Conservation (phyloP, 208 protist species). For the Angomonas deanei region DNA sequence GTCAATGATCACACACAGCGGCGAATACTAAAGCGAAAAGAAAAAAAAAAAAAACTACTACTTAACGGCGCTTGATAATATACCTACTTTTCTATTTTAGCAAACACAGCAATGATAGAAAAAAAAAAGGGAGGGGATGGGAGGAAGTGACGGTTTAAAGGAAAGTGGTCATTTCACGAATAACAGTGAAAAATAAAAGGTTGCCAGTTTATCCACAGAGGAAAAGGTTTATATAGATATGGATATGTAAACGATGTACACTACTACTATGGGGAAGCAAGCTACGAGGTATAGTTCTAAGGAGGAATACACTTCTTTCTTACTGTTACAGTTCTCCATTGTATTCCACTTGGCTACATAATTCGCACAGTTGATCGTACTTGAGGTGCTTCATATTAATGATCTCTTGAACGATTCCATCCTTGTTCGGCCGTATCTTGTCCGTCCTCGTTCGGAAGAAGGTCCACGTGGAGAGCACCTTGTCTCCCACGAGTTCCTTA, state of each 20-base stretch:
- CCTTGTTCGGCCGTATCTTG: slow-evolving; percentile 73
- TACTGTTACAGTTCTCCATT: neutral
- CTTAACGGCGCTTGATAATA: too few species aligned
- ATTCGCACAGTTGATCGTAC: slow-evolving; percentile 50
- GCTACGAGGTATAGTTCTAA: too few species aligned
- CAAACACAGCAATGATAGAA: neutral
- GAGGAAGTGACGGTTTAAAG: neutral
- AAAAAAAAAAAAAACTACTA: slow-evolving; percentile 2
- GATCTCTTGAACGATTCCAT: slow-evolving; percentile 60
- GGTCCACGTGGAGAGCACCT: slow-evolving; percentile 38
- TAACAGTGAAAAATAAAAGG: neutral
- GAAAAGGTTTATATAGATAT: slow-evolving; percentile 11
- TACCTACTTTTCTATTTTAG: neutral
- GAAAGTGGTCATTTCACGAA: neutral
- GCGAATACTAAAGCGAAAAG: neutral
- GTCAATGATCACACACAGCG: neutral
- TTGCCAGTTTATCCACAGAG: neutral
- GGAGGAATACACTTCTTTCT: neutral
- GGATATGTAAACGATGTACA: slow-evolving; percentile 8
- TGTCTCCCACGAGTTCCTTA: neutral
- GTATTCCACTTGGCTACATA: slow-evolving; percentile 20
- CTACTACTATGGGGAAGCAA: neutral
- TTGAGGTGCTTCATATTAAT: slow-evolving; percentile 63
- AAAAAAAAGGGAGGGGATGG: neutral
- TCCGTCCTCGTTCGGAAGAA: slow-evolving; percentile 59